Conservation (phyloP, 169 alveolate genomes). For the Plasmodium inui region DNA sequence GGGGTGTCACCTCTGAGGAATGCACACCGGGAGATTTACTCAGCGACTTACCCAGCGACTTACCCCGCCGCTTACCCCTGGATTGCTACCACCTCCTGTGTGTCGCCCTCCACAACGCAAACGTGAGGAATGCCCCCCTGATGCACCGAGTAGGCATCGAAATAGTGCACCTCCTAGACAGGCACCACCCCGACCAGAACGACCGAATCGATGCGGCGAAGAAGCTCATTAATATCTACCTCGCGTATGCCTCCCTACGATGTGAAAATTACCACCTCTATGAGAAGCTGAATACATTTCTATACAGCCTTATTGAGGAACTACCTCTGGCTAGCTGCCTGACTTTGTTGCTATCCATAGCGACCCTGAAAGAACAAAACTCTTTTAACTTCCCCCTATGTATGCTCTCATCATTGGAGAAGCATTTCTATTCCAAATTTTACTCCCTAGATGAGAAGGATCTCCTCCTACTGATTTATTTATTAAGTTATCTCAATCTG, state of each 20-base stretch:
- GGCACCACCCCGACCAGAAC: background rate
- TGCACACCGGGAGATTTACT: background rate
- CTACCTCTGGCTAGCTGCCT: conserved; percentile 29
- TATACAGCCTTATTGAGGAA: conserved; percentile 21
- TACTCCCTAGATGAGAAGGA: conserved; percentile 44
- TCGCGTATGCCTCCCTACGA: conserved; percentile 38
- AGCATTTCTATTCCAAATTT: conserved; percentile 26
- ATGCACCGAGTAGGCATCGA: conserved; percentile 28
- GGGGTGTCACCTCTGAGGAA: background rate
- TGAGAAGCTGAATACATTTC: conserved; percentile 42
- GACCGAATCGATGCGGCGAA: conserved; percentile 29
- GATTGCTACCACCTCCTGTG: conserved; percentile 45
- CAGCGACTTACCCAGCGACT: background rate
- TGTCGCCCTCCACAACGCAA: conserved; percentile 16
- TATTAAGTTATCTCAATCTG: conserved; percentile 48
- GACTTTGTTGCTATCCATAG: conserved; percentile 29
- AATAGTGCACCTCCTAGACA: background rate
- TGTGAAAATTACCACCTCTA: conserved; percentile 36
- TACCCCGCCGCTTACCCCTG: background rate
- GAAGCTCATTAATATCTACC: conserved; percentile 55
- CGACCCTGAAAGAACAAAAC: conserved; percentile 32
- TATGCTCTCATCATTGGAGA: conserved; percentile 48
- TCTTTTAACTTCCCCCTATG: conserved; percentile 68
- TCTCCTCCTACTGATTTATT: conserved; percentile 37
- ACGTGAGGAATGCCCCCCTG: conserved; percentile 4